phyloP scores from a whole-genome alignment of 1,284 basidiomycete genomes.

The Trametes versicolor region DNA sequence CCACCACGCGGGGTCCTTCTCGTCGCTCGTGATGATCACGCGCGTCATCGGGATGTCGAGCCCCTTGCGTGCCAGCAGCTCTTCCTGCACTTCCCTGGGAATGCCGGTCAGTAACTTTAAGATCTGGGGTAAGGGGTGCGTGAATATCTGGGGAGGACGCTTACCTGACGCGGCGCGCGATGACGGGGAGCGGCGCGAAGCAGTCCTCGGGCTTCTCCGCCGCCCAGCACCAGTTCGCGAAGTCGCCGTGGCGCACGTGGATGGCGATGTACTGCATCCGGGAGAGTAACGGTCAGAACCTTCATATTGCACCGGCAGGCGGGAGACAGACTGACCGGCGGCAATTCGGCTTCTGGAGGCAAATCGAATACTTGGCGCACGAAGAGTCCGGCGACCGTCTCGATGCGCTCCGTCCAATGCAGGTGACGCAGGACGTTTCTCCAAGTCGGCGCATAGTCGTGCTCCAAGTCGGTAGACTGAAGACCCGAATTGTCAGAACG shows the following conservation, averaged over 20 bases:
- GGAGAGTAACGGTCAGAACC: background rate
- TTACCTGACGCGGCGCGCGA: slow-evolving; percentile 61
- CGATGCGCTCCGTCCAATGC: slow-evolving; percentile 53
- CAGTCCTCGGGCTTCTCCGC: slow-evolving; percentile 60
- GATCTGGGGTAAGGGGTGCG: too few species aligned
- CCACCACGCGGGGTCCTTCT: slow-evolving; percentile 74
- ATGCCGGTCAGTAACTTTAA: too few species aligned
- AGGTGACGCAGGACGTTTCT: slow-evolving; percentile 56
- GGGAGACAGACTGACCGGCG: slow-evolving; percentile 48
- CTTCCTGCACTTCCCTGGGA: slow-evolving; percentile 62
- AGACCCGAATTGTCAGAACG: background rate
- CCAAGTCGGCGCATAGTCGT: slow-evolving; percentile 61
- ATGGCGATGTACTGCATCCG: slow-evolving; percentile 64
- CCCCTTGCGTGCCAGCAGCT: slow-evolving; percentile 60
- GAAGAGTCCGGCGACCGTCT: slow-evolving; percentile 51
- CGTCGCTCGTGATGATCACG: slow-evolving; percentile 80
- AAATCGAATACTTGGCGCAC: slow-evolving; percentile 53
- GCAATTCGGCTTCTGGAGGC: slow-evolving; percentile 48
- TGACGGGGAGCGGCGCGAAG: slow-evolving; percentile 66
- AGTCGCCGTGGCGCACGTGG: slow-evolving; percentile 73
- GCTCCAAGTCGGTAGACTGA: slow-evolving; percentile 55
- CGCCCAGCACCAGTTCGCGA: slow-evolving; percentile 57
- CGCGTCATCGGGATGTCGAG: slow-evolving; percentile 55
- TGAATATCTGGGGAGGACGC: too few species aligned
- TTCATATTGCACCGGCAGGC: slow-evolving; percentile 37